Base-by-base conservation (phyloP, 2,329 filamentous ascomycete species). In the Teratosphaeria zuluensis region DNA sequence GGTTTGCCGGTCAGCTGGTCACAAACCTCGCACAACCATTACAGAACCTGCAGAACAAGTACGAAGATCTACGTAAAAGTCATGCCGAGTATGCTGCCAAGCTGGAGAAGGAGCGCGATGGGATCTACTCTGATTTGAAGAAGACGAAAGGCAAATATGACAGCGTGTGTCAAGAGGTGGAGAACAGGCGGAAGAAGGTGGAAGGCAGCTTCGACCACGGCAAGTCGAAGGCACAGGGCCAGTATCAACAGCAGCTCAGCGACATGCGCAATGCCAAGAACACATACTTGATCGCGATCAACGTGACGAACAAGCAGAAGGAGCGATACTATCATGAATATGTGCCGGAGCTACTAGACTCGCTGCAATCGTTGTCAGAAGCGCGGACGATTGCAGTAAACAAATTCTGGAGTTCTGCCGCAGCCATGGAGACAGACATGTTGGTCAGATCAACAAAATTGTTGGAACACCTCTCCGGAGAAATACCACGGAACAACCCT, bases 241-340 rank as follows among this genome's bases (percentile, higher is more conserved):
- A 90, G 42, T 99, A 95, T 74, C 90, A 95, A 69, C 90, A 96
- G 71, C 92, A 97, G 74, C 81, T 95, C 61, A 77, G 86, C 61
- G 94, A 99, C 66, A 97, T 97, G 94, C 89, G 94, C 75, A 99
- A 99, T 72, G 83, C 88, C 73, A 99, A 99, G 80, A 99, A 99
- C 73, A 91, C 89, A n/a, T 99, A 99, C 71, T 78, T 99, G 61
- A 96, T 99, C 69, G 83, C 85, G 61, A 96, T 99, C 77, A 95
- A 95, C 71, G 90, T 97, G 59, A 95, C 92, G 35, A 99, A 99
- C 76, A 95, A 94, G 77, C 87, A 96, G 70, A 99, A 97, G 77
- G 91, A 96, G 72, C 90, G 87, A 70, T 97, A 97, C 77, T 99
- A 96, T 70, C 88, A 97, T 72, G 91, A 96, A 73, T 97, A 97